Evolutionary conservation across 2,329 filamentous ascomycete genomes (phyloP), one percentile per base, ranked within the genome.

Genomic region (Aspergillus uvarum): DNA sequence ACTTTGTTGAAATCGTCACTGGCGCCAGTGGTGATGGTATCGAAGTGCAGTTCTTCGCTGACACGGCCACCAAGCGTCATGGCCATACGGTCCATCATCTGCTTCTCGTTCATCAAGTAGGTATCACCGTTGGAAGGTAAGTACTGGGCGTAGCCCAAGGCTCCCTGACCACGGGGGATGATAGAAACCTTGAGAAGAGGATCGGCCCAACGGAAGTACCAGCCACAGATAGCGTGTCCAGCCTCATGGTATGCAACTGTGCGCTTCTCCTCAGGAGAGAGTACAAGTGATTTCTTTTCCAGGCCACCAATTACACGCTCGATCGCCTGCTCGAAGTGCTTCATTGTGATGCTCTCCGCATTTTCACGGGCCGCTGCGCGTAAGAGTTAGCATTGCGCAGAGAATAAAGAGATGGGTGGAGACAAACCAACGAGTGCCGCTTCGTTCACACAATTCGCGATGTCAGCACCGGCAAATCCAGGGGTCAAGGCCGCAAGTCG

Each of bases 1-100:
- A 98, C 95, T 80, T 99, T 99, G 79, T 95, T 94, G 85, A 99
- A 99, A 75, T 99, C 95, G 75, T 98, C 95, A 56, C 89, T 93
- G 21, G 94, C 95, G 59, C 95, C 95, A 51, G 91, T 95, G 1
- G 95, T 99, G 21, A 99, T 95, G 0, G 92, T 96, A 35, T 95
- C 89, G 78, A 99, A 99, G 79, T 99, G 94, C 7, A 99, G 81
- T 77, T 99, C 95, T 79, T 99, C 95, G 21, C 90, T 95, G 24
- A 99, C 90, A 66, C 95, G 92, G 1, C 95, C 95, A 68, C 93
- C 95, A 58, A 99, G 88, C 2, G 94, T 97, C 95, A 99, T 99
- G 65, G 95, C 95, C 95, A 99, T 99, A 68, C 95, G 92, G 76
- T 99, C 95, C 91, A 98, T 96, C 47, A 99, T 83, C 79, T 99